These are phyloP conservation scores for Oxyria digyna DNA, from an alignment of 148 eudicot species.

Conservation along the genomic window DNA sequence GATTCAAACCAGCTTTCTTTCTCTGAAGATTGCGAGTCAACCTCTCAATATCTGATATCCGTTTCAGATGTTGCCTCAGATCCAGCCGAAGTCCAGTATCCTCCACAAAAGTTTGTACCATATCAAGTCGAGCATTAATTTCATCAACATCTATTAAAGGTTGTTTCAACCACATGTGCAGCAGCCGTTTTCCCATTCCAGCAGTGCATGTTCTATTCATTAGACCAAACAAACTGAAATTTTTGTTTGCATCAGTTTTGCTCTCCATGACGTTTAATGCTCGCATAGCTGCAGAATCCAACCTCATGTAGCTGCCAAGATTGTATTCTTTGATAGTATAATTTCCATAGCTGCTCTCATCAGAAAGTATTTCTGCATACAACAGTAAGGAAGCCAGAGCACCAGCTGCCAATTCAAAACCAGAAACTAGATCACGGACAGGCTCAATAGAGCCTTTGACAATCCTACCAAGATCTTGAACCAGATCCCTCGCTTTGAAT, in stretches of 20 bases:
- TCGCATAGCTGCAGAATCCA: slow-evolving; percentile 96
- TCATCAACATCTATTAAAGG: slow-evolving; percentile 78
- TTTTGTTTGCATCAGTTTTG: slow-evolving; percentile 93
- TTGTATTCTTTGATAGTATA: slow-evolving; percentile 44
- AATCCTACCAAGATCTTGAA: slow-evolving; percentile 86
- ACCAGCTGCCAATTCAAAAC: slow-evolving; percentile 69
- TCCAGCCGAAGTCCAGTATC: slow-evolving; percentile 85
- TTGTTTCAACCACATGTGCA: slow-evolving; percentile 97
- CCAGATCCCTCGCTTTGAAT: slow-evolving; percentile 68
- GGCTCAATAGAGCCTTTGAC: slow-evolving; percentile 86
- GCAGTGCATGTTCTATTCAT: slow-evolving; percentile 98
- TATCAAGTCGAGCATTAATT: slow-evolving; percentile 67
- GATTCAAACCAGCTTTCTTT: slow-evolving; percentile 59
- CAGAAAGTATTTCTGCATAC: slow-evolving; percentile 79
- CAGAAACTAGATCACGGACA: slow-evolving; percentile 76
- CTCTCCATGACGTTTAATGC: slow-evolving; percentile 98
- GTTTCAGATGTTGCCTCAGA: slow-evolving; percentile 78
- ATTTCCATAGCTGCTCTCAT: slow-evolving; percentile 73
- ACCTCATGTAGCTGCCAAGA: slow-evolving; percentile 75
- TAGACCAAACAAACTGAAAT: slow-evolving; percentile 90
- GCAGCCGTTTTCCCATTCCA: slow-evolving; percentile 95
- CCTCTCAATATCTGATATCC: slow-evolving; percentile 88
- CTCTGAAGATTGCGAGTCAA: slow-evolving; percentile 55
- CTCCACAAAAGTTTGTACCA: slow-evolving; percentile 92
- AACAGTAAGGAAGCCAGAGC: slow-evolving; percentile 65